Percentiles rank a stretch among this genome's conserved stretches.
phyloP scores from a whole-genome alignment of 2,329 filamentous ascomycete species.

The Diaporthe vexans region DNA sequence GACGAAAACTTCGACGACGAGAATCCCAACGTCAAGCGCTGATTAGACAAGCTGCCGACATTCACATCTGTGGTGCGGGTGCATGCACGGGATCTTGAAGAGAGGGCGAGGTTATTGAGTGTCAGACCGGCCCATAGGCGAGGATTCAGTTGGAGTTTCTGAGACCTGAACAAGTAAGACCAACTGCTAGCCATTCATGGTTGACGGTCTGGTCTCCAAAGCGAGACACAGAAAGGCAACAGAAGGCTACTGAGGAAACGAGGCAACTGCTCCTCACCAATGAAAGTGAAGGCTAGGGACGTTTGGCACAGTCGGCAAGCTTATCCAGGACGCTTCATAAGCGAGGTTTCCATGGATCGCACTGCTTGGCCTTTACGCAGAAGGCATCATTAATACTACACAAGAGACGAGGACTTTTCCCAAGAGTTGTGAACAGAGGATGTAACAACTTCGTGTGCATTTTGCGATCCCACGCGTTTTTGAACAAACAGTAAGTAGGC shows the following conservation, averaged over 20 bases:
- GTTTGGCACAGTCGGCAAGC: neutral
- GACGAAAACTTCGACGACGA: neutral
- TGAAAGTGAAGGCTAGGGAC: too few species aligned
- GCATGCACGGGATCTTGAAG: neutral
- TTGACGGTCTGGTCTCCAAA: neutral
- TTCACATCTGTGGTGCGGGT: neutral
- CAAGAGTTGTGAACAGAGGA: neutral
- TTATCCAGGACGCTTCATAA: too few species aligned
- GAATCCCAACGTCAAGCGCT: neutral
- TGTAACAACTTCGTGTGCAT: neutral
- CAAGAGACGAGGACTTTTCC: neutral
- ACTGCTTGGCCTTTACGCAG: neutral
- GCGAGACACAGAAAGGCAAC: too few species aligned
- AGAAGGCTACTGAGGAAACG: too few species aligned
- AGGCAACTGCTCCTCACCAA: neutral
- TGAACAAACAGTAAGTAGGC: slow-evolving; percentile 28
- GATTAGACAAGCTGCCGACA: neutral
- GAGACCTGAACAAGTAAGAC: too few species aligned
- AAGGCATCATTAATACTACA: too few species aligned
- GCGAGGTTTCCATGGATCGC: too few species aligned
- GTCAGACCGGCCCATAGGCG: neutral
- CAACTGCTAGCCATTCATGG: too few species aligned
- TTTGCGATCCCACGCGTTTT: slow-evolving; percentile 8
- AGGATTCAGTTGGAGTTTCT: too few species aligned
- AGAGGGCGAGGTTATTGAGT: neutral